phyloP scores from a whole-genome alignment of 169 alveolate genomes.

The Cyclospora cayetanensis region DNA sequence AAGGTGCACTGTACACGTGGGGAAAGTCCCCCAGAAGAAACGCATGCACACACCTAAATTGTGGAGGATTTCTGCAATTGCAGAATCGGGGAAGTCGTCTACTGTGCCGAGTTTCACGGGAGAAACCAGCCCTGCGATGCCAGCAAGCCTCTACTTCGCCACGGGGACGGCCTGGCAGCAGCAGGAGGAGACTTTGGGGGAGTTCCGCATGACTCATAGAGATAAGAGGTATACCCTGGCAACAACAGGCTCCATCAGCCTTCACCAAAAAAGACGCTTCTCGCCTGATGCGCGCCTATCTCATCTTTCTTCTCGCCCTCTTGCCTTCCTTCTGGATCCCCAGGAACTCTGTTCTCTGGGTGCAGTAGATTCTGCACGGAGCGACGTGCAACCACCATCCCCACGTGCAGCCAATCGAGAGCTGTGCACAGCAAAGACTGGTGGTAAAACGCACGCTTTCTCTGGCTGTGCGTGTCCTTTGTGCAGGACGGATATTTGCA shows the following conservation, averaged over 20 bases:
- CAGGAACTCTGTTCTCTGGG: background rate
- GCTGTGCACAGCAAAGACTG: no score
- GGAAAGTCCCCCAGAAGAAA: no score
- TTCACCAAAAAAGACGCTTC: background rate
- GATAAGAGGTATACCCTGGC: slow-evolving; percentile 43
- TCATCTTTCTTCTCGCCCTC: background rate
- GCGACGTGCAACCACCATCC: no score
- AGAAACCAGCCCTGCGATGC: slow-evolving; percentile 50
- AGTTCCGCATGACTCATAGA: slow-evolving; percentile 66
- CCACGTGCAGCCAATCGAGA: no score
- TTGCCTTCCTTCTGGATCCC: background rate
- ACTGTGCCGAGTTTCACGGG: slow-evolving; percentile 32
- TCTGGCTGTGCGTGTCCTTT: background rate
- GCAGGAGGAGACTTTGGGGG: slow-evolving; percentile 43
- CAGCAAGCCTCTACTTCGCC: slow-evolving; percentile 73
- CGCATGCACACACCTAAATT: no score
- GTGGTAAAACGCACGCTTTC: no score
- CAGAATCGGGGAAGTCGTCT: slow-evolving; percentile 59
- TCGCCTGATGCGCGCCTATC: background rate
- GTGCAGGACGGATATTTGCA: slow-evolving; percentile 70
- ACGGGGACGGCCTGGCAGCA: slow-evolving; percentile 70
- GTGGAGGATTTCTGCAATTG: no score
- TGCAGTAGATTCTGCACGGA: no score
- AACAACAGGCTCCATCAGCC: background rate
- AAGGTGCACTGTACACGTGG: no score